Evolutionary conservation across 768 basidiomycete genomes (phyloP).

Genomic region (Daedaleopsis sinensis): DNA sequence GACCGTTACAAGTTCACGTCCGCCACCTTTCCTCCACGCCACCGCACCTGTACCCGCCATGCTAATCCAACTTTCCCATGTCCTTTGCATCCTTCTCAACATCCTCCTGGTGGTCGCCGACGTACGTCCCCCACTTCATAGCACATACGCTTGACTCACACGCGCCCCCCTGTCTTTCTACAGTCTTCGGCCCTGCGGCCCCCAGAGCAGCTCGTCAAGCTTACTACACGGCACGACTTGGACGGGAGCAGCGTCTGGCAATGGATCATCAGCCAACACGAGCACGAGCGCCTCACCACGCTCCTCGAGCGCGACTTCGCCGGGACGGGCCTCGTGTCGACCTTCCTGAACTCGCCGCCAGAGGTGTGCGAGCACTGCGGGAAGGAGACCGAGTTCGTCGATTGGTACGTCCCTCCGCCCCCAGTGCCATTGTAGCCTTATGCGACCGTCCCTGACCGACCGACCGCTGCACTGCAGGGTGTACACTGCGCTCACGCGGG

Average conservation of each 20-base stretch:
- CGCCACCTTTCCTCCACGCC: too few species aligned
- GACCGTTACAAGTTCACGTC: too few species aligned
- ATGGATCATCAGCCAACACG: constrained; percentile 4
- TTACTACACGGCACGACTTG: neutral
- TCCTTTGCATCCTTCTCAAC: too few species aligned
- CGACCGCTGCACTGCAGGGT: constrained; percentile 9
- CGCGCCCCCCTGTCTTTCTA: too few species aligned
- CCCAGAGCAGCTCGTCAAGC: neutral
- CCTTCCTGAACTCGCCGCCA: constrained; percentile 3
- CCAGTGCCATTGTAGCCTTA: neutral
- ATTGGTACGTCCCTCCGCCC: constrained; percentile 6
- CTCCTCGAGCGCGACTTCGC: constrained; percentile 13
- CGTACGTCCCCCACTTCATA: too few species aligned
- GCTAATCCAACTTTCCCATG: too few species aligned
- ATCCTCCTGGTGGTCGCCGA: too few species aligned
- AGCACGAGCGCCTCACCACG: constrained; percentile 6
- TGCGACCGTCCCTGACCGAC: neutral
- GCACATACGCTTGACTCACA: too few species aligned
- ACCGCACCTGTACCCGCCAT: too few species aligned
- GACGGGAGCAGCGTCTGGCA: neutral
- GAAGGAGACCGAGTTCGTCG: constrained; percentile 22
- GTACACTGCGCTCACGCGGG: constrained; percentile 17
- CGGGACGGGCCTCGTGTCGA: constrained; percentile 1
- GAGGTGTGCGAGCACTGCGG: constrained; percentile 9
- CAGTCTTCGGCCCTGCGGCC: neutral